Conservation (phyloP, 2,329 filamentous ascomycete genomes). For the Sclerotinia borealis region DNA sequence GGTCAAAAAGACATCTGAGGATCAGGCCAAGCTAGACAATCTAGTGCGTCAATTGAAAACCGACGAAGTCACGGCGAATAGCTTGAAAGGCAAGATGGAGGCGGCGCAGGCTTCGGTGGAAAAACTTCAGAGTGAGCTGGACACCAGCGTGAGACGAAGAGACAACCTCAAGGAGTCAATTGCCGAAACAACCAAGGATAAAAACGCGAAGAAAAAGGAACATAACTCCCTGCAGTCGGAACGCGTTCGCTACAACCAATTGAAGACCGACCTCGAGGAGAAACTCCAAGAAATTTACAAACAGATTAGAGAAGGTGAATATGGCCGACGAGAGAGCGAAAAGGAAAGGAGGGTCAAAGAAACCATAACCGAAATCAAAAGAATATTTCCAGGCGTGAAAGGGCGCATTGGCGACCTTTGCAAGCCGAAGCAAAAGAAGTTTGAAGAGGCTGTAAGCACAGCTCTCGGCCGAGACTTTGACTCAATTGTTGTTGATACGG, state of each 20-base stretch:
- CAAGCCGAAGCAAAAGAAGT: constrained; percentile 96
- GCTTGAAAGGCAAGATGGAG: constrained; percentile 82
- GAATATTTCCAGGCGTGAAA: constrained; percentile 85
- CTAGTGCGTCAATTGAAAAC: constrained; percentile 85
- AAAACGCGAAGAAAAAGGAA: constrained; percentile 83
- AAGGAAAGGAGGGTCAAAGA: constrained; percentile 75
- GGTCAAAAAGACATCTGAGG: constrained; percentile 71
- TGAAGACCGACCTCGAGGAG: constrained; percentile 83
- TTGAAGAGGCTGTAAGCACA: constrained; percentile 84
- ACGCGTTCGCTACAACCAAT: constrained; percentile 71
- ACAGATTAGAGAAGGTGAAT: constrained; percentile 79
- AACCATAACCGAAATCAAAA: constrained; percentile 77
- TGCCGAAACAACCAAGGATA: constrained; percentile 67
- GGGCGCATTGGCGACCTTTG: constrained; percentile 88
- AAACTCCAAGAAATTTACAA: constrained; percentile 76
- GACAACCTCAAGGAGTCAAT: constrained; percentile 54
- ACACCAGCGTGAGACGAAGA: constrained; percentile 63
- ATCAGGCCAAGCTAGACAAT: constrained; percentile 78
- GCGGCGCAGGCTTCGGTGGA: constrained; percentile 66
- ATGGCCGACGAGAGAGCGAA: constrained; percentile 78
- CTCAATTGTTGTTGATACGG: constrained; percentile 88
- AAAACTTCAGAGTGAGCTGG: constrained; percentile 66
- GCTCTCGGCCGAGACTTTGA: constrained; percentile 92
- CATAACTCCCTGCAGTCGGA: constrained; percentile 82
- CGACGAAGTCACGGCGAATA: constrained; percentile 85